Evolutionary conservation across 129 eudicot species (phyloP).

Genomic region (Tagetes erecta): DNA sequence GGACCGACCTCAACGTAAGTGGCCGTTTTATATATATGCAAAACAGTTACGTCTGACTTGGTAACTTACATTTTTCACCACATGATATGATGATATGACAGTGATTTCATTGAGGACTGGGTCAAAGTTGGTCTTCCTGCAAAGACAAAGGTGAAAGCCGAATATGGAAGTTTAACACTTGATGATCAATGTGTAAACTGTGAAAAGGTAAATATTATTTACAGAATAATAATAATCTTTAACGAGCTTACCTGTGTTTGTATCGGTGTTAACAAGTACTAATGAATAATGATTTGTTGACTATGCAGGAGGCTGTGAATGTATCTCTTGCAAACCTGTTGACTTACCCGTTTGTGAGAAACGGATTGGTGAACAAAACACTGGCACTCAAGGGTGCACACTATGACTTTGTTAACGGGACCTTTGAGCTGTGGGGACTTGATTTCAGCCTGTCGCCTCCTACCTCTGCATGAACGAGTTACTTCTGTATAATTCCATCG

Average conservation of each 20-base stretch:
- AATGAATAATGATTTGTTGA: not conserved
- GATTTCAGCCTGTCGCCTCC: constrained; percentile 72
- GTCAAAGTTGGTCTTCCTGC: constrained; percentile 76
- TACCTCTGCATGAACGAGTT: constrained; percentile 67
- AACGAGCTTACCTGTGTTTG: not conserved
- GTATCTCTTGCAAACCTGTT: constrained; percentile 78
- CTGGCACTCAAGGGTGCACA: constrained; percentile 86
- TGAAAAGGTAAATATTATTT: constrained; percentile 57
- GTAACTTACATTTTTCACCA: not conserved
- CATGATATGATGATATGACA: constrained; percentile 28
- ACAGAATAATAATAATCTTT: not conserved
- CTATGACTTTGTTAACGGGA: constrained; percentile 90
- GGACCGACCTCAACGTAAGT: constrained; percentile 69
- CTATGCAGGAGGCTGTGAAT: constrained; percentile 87
- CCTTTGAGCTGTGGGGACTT: constrained; percentile 92
- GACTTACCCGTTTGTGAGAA: constrained; percentile 82
- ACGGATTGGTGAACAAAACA: constrained; percentile 81
- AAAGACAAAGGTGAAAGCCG: constrained; percentile 68
- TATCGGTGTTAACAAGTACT: constrained; percentile 1
- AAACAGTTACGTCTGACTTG: constrained; percentile 9
- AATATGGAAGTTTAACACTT: constrained; percentile 35
- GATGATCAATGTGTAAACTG: constrained; percentile 60
- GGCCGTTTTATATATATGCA: not conserved
- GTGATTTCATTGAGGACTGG: constrained; percentile 97
- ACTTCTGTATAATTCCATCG: constrained; percentile 17